Evolutionary conservation across 257 asterid species (phyloP).

Genomic region (Solanum habrochaites): DNA sequence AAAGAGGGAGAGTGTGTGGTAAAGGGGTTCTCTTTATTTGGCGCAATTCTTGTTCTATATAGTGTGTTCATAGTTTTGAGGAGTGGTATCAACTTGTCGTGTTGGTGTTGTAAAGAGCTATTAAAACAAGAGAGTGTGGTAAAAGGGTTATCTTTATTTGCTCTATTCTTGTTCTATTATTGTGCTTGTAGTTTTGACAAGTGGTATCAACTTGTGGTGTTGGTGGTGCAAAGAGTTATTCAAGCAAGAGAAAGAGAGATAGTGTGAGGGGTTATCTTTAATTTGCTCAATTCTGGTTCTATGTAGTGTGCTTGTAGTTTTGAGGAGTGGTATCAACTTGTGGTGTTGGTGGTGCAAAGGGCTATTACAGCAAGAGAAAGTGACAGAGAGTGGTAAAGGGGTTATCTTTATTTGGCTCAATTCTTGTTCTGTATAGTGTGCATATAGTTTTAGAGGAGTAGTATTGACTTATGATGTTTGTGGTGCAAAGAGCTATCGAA

Average conservation of each 20-base stretch:
- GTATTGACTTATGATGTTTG: too few relatives aligned
- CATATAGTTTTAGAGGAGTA: not conserved
- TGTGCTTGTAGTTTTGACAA: not conserved
- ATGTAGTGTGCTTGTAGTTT: not conserved
- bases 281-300: not conserved
- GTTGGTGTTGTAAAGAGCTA: not conserved
- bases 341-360: not conserved
- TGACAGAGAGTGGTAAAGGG: not conserved
- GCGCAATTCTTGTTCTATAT: not conserved
- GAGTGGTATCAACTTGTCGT: not conserved
- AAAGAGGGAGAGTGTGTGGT: not conserved
- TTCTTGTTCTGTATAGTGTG: not conserved
- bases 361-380: not conserved
- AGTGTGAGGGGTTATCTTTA: not conserved
- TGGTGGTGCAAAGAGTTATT: not conserved
- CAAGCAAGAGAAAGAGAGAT: not conserved
- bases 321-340: not conserved
- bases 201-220: not conserved
- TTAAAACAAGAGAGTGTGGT: not conserved
- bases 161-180: not conserved
- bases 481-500: not conserved
- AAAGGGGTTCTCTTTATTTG: not conserved
- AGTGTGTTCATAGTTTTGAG: not conserved
- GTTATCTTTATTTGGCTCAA: not conserved
- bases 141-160: not conserved